Evolutionary conservation across 106 monocot genomes (phyloP).

Genomic region (Dendrobium nobile): DNA sequence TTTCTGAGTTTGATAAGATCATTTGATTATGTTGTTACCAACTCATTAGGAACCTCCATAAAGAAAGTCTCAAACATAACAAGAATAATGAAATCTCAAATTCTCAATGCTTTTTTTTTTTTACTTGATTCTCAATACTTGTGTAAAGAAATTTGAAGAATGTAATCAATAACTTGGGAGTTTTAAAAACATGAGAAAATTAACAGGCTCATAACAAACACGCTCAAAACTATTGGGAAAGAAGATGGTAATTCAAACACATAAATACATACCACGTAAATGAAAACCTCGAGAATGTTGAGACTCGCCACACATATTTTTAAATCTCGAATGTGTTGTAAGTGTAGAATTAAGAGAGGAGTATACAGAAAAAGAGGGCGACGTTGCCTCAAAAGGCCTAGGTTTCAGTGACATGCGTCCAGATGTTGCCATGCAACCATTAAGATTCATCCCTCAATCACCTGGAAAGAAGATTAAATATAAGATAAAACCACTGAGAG

Average conservation of each 20-base stretch:
- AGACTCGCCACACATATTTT: conserved; percentile 7
- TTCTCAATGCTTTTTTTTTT: no score
- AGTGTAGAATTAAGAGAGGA: neutral
- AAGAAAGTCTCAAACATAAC: no score
- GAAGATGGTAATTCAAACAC: neutral
- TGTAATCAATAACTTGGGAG: no score
- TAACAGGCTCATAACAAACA: no score
- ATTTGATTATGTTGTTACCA: no score
- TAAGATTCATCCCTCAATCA: conserved; percentile 34
- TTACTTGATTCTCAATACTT: no score
- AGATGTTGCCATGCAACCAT: conserved; percentile 30
- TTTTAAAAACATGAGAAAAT: no score
- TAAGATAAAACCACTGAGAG: neutral
- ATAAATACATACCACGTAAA: conserved; percentile 18
- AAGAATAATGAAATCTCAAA: no score
- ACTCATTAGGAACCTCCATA: no score
- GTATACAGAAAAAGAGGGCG: conserved; percentile 1
- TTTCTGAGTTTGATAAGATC: neutral
- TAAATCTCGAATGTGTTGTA: neutral
- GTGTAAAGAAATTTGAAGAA: no score
- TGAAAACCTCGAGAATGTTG: neutral
- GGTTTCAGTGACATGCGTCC: conserved; percentile 23
- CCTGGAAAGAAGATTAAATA: neutral
- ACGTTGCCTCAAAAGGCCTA: conserved; percentile 1
- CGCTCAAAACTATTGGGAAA: neutral